Evolutionary conservation across 441 rosid species (phyloP), one percentile per base, ranked within the genome.

Genomic region (Macaranga tanarius): DNA sequence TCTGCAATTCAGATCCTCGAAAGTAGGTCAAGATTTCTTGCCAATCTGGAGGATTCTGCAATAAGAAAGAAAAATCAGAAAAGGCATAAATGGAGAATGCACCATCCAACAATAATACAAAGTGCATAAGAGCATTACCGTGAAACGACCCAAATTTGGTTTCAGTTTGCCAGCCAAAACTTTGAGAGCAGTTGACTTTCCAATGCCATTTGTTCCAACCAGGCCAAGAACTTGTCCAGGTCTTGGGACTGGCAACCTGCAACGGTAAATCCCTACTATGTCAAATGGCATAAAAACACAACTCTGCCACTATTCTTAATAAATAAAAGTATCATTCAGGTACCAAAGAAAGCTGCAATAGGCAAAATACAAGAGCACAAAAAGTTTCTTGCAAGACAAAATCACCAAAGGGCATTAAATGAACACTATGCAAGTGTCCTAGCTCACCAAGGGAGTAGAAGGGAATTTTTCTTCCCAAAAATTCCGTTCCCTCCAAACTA

Each of bases 181-280:
- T 84, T 93, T 95, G 71, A 95, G 94, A 38, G 99, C 99, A 12
- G 99, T 95, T 47, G 99, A 91, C 75, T 95, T 92, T 58, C 99
- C 99, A 69, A 92, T 93, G 72, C 99, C 99, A 83, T 95, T 95
- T 51, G 99, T 93, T 76, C 98, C 99, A 79, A 93, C 99, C 84
- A 95, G 84, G 73, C 99, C 99, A 73, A 95, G 93, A 84, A 95
- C 99, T 82, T 95, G 99, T 45, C 98, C 99, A 0, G 98, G 99
- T 80, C 98, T 88, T 2, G 99, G 99, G 67, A 91, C 96, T 44
- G 99, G 98, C 73, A 95, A 82, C 89, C 99, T 95, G 86, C 55
- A 79, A 71, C 62, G 20, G 42, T 15, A 56, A 58, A 61, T 56
- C 40, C 15, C 45, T 57, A 48, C 47, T 10, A 75, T 38, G 61